Evolutionary conservation across 148 eudicot species (phyloP).

Genomic region (Rhododendron williamsianum): DNA sequence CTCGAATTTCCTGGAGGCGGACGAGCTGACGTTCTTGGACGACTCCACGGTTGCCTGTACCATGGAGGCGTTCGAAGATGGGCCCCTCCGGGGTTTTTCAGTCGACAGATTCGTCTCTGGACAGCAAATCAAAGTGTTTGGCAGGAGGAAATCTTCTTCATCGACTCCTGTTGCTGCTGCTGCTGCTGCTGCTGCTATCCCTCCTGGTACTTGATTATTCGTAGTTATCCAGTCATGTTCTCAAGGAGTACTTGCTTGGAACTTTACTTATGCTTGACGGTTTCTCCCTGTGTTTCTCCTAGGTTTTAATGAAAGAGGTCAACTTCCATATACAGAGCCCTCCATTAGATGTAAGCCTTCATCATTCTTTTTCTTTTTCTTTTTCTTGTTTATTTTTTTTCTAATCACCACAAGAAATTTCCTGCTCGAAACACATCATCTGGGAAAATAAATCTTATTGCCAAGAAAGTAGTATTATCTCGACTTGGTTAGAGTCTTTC

Average conservation of each 20-base stretch:
- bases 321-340: slow-evolving; percentile 35
- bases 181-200: slow-evolving; percentile 3
- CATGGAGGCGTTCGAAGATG: slow-evolving; percentile 67
- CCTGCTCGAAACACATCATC: background rate
- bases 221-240: background rate
- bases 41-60: slow-evolving; percentile 74
- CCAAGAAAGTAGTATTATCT: no score
- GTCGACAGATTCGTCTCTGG: slow-evolving; percentile 70
- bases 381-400: background rate
- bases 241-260: background rate
- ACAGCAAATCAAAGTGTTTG: slow-evolving; percentile 75
- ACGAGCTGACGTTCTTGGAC: slow-evolving; percentile 66
- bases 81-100: slow-evolving; percentile 60
- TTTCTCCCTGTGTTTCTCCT: background rate
- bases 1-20: slow-evolving; percentile 53
- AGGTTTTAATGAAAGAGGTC: slow-evolving; percentile 47
- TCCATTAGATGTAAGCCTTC: slow-evolving; percentile 45
- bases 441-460: background rate
- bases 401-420: background rate
- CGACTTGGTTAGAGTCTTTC: background rate
- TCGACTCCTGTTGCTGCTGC: background rate
- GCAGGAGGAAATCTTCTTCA: slow-evolving; percentile 50
- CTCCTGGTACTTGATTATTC: background rate
- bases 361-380: background rate
- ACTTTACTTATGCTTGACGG: background rate